These are phyloP conservation scores for Protomyces inouyei DNA, from an alignment of 1,139 yeast genomes.

Conservation along the genomic window DNA sequence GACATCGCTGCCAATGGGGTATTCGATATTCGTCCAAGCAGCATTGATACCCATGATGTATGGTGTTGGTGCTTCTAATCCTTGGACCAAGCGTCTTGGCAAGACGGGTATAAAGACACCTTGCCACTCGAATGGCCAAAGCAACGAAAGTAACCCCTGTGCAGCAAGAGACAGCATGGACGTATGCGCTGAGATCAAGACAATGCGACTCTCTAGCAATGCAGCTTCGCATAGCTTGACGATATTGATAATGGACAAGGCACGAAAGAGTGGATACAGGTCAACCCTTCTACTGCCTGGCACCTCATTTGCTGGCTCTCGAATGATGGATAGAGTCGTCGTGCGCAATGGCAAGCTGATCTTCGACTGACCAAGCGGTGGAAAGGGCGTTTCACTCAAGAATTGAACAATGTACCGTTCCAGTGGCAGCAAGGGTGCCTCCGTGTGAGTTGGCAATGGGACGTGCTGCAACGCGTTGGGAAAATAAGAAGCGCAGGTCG, in stretches of 20 bases:
- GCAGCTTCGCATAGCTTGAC: slow-evolving; percentile 32
- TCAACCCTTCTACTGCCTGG: slow-evolving; percentile 32
- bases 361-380: slow-evolving; percentile 3
- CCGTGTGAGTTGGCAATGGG: background rate
- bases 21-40: background rate
- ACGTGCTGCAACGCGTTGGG: slow-evolving; percentile 21
- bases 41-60: slow-evolving; percentile 32
- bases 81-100: slow-evolving; percentile 29
- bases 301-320: slow-evolving; percentile 28
- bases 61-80: slow-evolving; percentile 32
- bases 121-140: slow-evolving; percentile 32
- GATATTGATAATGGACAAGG: slow-evolving; percentile 26
- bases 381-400: slow-evolving; percentile 19
- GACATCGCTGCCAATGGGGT: slow-evolving; percentile 29
- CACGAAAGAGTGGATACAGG: slow-evolving; percentile 31
- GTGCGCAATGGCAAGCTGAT: slow-evolving; percentile 9
- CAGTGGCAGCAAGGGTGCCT: slow-evolving; percentile 29
- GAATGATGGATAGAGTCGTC: slow-evolving; percentile 26
- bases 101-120: slow-evolving; percentile 33
- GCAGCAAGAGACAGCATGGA: slow-evolving; percentile 30
- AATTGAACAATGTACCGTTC: slow-evolving; percentile 31
- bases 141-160: slow-evolving; percentile 27
- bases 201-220: slow-evolving; percentile 29
- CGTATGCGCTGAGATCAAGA: slow-evolving; percentile 29
- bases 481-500: slow-evolving; percentile 24